phyloP scores from a whole-genome alignment of 768 basidiomycete genomes.

The Boletus sp. region DNA sequence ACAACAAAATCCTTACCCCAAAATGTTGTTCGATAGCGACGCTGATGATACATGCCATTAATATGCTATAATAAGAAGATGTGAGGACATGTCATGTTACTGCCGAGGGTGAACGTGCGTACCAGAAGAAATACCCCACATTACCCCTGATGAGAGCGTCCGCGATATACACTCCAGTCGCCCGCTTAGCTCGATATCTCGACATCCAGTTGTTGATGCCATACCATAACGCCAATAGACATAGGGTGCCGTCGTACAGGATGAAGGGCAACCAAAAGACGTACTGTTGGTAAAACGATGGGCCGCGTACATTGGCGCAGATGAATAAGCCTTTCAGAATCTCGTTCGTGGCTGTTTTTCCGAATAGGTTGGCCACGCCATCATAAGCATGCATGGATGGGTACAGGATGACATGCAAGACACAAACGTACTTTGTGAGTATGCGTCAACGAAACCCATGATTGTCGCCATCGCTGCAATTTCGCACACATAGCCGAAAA shows the following conservation, averaged over 20 bases:
- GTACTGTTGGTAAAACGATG: background rate
- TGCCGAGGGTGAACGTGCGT: background rate
- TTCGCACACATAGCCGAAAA: slow-evolving; percentile 12
- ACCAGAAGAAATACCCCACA: slow-evolving; percentile 18
- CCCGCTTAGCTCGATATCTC: background rate
- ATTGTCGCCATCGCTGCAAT: slow-evolving; percentile 6
- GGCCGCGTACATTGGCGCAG: background rate
- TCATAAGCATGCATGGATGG: background rate
- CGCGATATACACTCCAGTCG: slow-evolving; percentile 4
- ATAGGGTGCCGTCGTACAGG: slow-evolving; percentile 5
- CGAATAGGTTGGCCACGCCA: background rate
- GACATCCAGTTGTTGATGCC: slow-evolving; percentile 1
- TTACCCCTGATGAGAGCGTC: slow-evolving; percentile 12
- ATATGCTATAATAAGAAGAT: slow-evolving; percentile 6
- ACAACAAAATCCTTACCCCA: slow-evolving; percentile 2
- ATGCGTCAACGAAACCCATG: background rate
- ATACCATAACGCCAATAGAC: slow-evolving; percentile 9
- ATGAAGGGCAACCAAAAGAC: slow-evolving; percentile 9
- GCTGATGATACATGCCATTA: slow-evolving; percentile 5
- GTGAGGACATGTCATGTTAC: background rate
- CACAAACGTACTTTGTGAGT: background rate
- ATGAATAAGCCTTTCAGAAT: background rate
- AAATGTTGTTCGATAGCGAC: background rate
- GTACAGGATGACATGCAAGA: too few relatives aligned
- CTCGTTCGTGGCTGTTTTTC: slow-evolving; percentile 5